phyloP scores from a whole-genome alignment of 176 grass and related monocot species.

The Oryza glumipatula region DNA sequence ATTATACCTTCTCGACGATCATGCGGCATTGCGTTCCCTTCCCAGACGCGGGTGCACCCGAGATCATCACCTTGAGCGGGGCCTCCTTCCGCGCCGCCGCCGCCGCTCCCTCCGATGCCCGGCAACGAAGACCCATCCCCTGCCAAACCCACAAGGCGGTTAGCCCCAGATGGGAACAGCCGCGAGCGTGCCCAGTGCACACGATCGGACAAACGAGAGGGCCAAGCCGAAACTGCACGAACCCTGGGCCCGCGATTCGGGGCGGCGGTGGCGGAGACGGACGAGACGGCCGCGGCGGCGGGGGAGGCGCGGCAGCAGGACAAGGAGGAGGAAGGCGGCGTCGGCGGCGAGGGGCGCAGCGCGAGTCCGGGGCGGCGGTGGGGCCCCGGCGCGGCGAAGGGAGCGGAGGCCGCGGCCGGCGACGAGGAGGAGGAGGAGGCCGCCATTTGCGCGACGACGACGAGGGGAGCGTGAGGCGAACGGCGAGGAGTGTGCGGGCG shows the following conservation, averaged over 20 bases:
- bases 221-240: constrained; percentile 22
- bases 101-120: constrained; percentile 34
- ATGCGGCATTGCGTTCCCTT: constrained; percentile 74
- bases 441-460: constrained; percentile 14
- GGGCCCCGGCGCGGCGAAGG: neutral
- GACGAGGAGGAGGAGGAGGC: neutral
- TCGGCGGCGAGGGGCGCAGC: neutral
- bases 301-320: neutral
- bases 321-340: neutral
- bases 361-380: neutral
- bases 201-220: neutral
- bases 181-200: neutral
- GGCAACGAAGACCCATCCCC: constrained; percentile 43
- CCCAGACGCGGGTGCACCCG: constrained; percentile 67
- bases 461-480: too few species aligned
- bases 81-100: neutral
- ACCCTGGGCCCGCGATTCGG: constrained; percentile 39
- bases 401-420: constrained; percentile 7
- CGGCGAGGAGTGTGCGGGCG: neutral
- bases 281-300: neutral
- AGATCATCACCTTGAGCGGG: constrained; percentile 76
- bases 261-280: constrained; percentile 2
- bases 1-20: constrained; percentile 64
- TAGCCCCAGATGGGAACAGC: neutral
- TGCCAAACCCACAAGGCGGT: constrained; percentile 18